Evolutionary conservation across 768 basidiomycete genomes (phyloP).

Genomic region (Lactifluus hygrophoroides): DNA sequence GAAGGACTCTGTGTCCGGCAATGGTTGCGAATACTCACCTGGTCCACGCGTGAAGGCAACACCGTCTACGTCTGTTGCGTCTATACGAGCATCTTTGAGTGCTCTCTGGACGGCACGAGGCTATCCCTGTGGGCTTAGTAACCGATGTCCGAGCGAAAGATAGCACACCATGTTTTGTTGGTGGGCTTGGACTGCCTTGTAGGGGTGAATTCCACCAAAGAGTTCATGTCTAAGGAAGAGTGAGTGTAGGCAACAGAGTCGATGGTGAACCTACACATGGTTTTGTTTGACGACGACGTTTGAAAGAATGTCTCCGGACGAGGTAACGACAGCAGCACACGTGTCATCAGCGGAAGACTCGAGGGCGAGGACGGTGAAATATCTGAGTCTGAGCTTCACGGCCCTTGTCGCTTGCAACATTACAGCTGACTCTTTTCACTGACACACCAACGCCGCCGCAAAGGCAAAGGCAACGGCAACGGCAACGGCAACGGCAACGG

Average conservation of each 20-base stretch:
- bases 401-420: too few species aligned
- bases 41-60: slow-evolving; percentile 90
- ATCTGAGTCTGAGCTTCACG: too few species aligned
- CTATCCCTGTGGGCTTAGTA: slow-evolving; percentile 32
- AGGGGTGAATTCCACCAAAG: slow-evolving; percentile 71
- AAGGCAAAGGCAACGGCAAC: too few species aligned
- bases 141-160: neutral
- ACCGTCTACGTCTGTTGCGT: slow-evolving; percentile 62
- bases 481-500: neutral
- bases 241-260: neutral
- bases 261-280: slow-evolving; percentile 36
- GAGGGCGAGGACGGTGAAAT: slow-evolving; percentile 62
- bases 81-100: slow-evolving; percentile 53
- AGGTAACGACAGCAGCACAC: slow-evolving; percentile 79
- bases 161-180: slow-evolving; percentile 61
- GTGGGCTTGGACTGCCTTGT: slow-evolving; percentile 70
- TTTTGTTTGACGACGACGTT: slow-evolving; percentile 87
- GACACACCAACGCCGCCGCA: too few species aligned
- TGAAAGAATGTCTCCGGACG: slow-evolving; percentile 58
- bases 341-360: slow-evolving; percentile 94
- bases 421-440: too few species aligned
- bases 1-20: neutral
- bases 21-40: slow-evolving; percentile 31
- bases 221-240: slow-evolving; percentile 39
- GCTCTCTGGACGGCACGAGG: slow-evolving; percentile 66